Conservation (phyloP, 768 basidiomycete genomes). For the Termitomyces sp. region DNA sequence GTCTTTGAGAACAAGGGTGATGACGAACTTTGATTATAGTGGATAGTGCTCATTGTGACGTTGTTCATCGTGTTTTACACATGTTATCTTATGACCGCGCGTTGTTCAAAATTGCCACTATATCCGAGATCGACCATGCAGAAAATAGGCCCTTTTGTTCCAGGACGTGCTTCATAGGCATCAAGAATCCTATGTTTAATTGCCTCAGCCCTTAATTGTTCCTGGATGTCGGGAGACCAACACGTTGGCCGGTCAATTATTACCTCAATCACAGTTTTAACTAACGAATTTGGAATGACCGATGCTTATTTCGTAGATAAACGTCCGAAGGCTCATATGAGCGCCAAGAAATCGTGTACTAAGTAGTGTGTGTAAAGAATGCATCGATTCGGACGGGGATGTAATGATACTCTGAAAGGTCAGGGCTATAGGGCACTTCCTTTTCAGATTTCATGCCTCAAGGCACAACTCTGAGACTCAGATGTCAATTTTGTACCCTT, state of each 20-base stretch:
- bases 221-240: background rate
- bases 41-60: background rate
- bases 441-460: background rate
- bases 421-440: background rate
- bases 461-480: background rate
- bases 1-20: background rate
- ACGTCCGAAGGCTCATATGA: background rate
- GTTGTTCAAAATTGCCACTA: background rate
- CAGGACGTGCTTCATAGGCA: background rate
- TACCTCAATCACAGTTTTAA: background rate
- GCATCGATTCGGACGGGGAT: background rate
- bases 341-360: background rate
- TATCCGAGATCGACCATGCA: background rate
- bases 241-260: background rate
- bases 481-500: background rate
- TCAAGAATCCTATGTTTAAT: background rate
- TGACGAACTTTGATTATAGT: background rate
- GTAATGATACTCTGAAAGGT: background rate
- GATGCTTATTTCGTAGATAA: background rate
- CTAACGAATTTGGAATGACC: background rate
- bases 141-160: background rate
- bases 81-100: background rate
- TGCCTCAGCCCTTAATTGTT: background rate
- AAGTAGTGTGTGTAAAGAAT: background rate
- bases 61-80: background rate